phyloP scores from a whole-genome alignment of 139 green algal genomes.

The Yamagishiella unicocca region DNA sequence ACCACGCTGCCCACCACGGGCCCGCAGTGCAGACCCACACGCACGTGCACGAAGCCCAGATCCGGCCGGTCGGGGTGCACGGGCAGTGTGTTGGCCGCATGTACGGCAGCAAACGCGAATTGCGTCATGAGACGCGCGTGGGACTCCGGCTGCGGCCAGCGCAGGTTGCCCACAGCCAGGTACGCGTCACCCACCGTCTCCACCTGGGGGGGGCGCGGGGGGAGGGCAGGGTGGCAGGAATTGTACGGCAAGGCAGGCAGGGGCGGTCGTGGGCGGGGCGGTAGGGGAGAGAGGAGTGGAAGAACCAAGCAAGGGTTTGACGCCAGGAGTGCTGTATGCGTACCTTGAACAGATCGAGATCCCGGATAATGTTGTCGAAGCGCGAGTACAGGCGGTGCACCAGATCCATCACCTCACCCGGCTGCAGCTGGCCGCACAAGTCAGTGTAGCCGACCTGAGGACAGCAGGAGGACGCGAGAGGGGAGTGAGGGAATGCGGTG shows the following conservation, averaged over 20 bases:
- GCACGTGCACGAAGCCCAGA: slow-evolving; percentile 35
- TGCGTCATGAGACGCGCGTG: slow-evolving; percentile 40
- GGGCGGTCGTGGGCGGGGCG: background rate
- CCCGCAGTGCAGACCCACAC: slow-evolving; percentile 54
- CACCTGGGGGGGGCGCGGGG: background rate
- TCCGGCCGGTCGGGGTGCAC: slow-evolving; percentile 30
- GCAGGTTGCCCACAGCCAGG: slow-evolving; percentile 33
- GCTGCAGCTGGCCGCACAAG: slow-evolving; percentile 42
- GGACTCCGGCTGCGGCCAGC: slow-evolving; percentile 29
- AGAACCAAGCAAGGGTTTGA: too few relatives aligned
- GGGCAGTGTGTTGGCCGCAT: slow-evolving; percentile 2
- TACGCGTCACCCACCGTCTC: slow-evolving; percentile 43
- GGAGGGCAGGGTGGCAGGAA: background rate
- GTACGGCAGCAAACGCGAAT: slow-evolving; percentile 23
- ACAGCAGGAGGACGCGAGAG: background rate
- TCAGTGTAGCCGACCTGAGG: slow-evolving; percentile 46
- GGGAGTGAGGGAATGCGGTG: background rate
- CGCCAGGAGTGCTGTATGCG: too few relatives aligned
- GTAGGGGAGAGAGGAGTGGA: too few relatives aligned
- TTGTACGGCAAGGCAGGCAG: background rate
- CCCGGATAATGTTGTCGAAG: slow-evolving; percentile 10
- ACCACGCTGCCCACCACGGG: slow-evolving; percentile 47
- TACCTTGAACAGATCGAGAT: slow-evolving; percentile 38
- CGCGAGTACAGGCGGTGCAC: slow-evolving; percentile 45
- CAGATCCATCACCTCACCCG: slow-evolving; percentile 45